These are phyloP conservation scores for Zygotorulaspora mrakii DNA, from an alignment of 1,139 yeast species.

Conservation along the genomic window DNA sequence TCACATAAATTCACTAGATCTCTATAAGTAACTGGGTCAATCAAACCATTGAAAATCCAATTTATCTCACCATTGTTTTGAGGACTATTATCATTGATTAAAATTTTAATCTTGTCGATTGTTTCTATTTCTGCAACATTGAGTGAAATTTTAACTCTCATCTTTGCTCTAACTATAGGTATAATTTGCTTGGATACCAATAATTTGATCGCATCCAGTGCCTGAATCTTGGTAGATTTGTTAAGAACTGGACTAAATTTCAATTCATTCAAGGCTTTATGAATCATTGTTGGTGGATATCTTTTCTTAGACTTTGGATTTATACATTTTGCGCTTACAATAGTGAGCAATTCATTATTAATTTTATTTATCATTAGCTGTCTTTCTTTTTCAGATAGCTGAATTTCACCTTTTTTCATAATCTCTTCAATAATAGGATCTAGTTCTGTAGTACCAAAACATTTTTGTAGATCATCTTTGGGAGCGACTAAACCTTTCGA, in stretches of 20 bases:
- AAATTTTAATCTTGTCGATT: conserved; percentile 24
- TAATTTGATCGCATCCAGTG: conserved; percentile 83
- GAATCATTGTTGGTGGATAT: conserved; percentile 91
- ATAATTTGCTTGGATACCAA: conserved; percentile 74
- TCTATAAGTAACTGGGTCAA: conserved; percentile 86
- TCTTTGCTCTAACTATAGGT: conserved; percentile 91
- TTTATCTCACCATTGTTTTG: conserved; percentile 47
- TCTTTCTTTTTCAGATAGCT: conserved; percentile 89
- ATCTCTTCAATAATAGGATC: conserved; percentile 77
- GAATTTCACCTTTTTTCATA: conserved; percentile 86
- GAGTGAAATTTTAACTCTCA: conserved; percentile 69
- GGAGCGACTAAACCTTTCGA: conserved; percentile 94
- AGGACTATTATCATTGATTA: too few relatives aligned
- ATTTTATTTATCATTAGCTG: conserved; percentile 69
- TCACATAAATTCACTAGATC: conserved; percentile 55
- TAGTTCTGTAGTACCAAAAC: conserved; percentile 73
- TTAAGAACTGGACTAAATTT: conserved; percentile 79
- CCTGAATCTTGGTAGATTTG: conserved; percentile 81
- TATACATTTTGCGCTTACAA: conserved; percentile 85
- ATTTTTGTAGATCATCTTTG: conserved; percentile 69
- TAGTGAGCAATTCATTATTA: conserved; percentile 77
- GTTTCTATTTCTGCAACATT: conserved; percentile 43
- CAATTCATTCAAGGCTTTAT: conserved; percentile 74
- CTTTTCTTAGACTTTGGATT: conserved; percentile 87
- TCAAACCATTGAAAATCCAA: conserved; percentile 66